Base-by-base conservation (phyloP, 2,329 filamentous ascomycete genomes). In the Aspergillus ustus region DNA sequence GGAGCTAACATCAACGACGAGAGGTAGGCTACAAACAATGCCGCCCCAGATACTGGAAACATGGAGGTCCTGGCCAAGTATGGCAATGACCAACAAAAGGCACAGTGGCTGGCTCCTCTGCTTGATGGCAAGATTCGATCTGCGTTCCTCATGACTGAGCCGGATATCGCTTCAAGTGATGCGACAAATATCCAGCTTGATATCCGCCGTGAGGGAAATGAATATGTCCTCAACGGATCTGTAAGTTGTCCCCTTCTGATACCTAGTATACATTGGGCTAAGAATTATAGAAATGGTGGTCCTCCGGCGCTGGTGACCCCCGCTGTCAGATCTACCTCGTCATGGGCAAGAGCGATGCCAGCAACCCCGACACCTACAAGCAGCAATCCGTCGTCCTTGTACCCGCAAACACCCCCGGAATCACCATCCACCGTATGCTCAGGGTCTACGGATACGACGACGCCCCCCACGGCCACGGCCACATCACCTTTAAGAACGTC, bases 61-160 rank as follows among this genome's bases (percentile, higher is more conserved):
- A 97, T 97, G 92, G 93, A 97, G 77, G 93, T 97, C 22, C 76
- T 97, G 69, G 93, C 93, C 73, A 95, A 94, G 81, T 97, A 96
- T 75, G 93, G 92, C 67, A 93, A 88, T 69, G 91, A 91, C 11
- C 87, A 85, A 7, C 92, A 97, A 81, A 96, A 97, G 85, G 84
- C 86, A 69, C 76, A 90, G 75, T 97, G 93, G 93, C 83, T 97
- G 58, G 85, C 83, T 69, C 93, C 92, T 5, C 81, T 97, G 70
- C 85, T 97, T 78, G 87, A 92, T 7, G 93, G 93, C 67, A 83
- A 92, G 81, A 96, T 96, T 69, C 87, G 93, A 52, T 95, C 91
- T 37, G 93, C 92, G 2, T 97, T 97, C 79, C 82, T 96, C 69
- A 97, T 97, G 93, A 97, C 93, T 2, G 93, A 97, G 82, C 92